Conservation (phyloP, 495 filamentous ascomycete genomes). For the Penicillium roqueforti region DNA sequence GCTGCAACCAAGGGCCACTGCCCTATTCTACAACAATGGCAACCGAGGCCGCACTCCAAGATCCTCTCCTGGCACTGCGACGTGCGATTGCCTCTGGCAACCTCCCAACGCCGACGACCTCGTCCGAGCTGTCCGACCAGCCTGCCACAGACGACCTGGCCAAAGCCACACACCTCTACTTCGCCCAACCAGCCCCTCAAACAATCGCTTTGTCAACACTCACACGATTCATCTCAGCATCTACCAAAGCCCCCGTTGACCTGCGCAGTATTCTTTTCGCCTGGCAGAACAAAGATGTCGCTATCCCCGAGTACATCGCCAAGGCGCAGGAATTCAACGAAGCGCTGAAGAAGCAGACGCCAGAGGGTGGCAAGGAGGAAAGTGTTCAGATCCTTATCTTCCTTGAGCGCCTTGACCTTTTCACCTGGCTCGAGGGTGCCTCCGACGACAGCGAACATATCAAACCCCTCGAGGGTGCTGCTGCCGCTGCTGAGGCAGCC, state of each 20-base stretch:
- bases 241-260: conserved; percentile 64
- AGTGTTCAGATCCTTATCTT: conserved; percentile 80
- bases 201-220: conserved; percentile 68
- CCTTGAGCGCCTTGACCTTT: conserved; percentile 82
- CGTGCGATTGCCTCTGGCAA: conserved; percentile 65
- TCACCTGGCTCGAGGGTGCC: conserved; percentile 86
- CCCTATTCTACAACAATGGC: conserved; percentile 23
- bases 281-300: conserved; percentile 84
- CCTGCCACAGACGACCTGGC: conserved; percentile 56
- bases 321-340: conserved; percentile 77
- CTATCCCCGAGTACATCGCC: conserved; percentile 84
- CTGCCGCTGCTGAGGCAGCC: conserved; percentile 48
- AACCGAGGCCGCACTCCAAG: conserved; percentile 45
- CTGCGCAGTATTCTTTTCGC: conserved; percentile 93
- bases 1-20: conserved; percentile 15
- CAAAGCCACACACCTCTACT: conserved; percentile 76
- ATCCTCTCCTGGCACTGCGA: conserved; percentile 76
- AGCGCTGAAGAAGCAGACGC: conserved; percentile 57
- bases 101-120: conserved; percentile 65
- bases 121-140: conserved; percentile 50
- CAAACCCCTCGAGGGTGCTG: conserved; percentile 66
- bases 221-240: conserved; percentile 76
- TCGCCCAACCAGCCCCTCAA: conserved; percentile 58
- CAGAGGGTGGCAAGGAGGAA: conserved; percentile 42
- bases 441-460: conserved; percentile 90